A percentile compares a stretch with the other conserved stretches of the same genome.
Conservation (phyloP, 768 basidiomycete genomes). For the Boletus rex-veris region DNA sequence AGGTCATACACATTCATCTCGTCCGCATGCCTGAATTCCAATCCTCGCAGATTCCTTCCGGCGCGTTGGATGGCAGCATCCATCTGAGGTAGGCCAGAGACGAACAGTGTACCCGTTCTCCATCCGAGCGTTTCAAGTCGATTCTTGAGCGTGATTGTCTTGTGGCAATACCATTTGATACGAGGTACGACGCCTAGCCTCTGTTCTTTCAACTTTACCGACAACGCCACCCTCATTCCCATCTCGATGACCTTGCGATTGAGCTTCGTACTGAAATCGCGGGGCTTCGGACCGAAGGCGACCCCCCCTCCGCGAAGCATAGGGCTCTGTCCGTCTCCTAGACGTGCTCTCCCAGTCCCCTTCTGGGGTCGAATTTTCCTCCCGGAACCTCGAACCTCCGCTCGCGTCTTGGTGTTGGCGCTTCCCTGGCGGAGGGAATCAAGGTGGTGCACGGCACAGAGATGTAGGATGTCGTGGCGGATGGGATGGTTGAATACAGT, state of each 20-base stretch:
- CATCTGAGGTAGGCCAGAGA: conserved; percentile 58
- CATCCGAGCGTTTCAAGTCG: conserved; percentile 64
- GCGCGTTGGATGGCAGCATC: conserved; percentile 57
- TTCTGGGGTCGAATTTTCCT: conserved; percentile 90
- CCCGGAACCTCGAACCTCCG: conserved; percentile 86
- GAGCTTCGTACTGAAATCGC: conserved; percentile 88
- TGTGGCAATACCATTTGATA: conserved; percentile 67
- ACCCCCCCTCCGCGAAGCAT: conserved; percentile 90
- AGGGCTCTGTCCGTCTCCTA: conserved; percentile 85
- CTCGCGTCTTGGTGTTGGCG: conserved; percentile 87
- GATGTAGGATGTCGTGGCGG: conserved; percentile 88
- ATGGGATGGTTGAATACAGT: conserved; percentile 88
- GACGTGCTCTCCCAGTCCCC: conserved; percentile 83
- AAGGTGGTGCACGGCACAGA: conserved; percentile 84
- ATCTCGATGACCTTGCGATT: conserved; percentile 91
- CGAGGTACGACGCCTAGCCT: conserved; percentile 71
- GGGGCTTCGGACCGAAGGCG: conserved; percentile 87
- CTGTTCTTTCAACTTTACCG: conserved; percentile 73
- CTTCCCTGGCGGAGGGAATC: conserved; percentile 90
- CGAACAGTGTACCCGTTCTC: conserved; percentile 66
- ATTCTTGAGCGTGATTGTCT: conserved; percentile 64
- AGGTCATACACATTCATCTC: conserved; percentile 79
- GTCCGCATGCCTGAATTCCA: conserved; percentile 59
- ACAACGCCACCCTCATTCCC: conserved; percentile 89
- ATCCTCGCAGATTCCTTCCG: conserved; percentile 66